Evolutionary conservation across 495 filamentous ascomycete genomes (phyloP), one percentile per base, ranked within the genome.

Genomic region (Tuber calosporum): DNA sequence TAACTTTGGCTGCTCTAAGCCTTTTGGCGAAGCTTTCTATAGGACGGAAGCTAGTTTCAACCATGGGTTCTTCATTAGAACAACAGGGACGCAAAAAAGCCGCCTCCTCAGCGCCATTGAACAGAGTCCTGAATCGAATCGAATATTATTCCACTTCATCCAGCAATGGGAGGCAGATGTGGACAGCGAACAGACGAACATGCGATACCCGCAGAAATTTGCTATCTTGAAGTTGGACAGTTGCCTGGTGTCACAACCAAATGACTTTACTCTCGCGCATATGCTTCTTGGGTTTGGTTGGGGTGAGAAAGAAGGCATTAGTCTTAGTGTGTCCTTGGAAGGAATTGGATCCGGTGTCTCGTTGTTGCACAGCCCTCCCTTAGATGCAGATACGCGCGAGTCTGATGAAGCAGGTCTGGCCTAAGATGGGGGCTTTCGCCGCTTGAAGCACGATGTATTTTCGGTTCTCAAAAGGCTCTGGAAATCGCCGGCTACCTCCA

Each of bases 221-320:
- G 87, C 88, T 72, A 88, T 97, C 39, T 86, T 98, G 15, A 89
- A 90, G 58, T 92, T 97, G 74, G 90, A 92, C 79, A 88, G 87
- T 75, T 93, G 91, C 81, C 83, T 99, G 13, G 86, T 85, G 58
- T 87, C 89, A 26, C 87, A 89, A 39, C 88, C 90, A 38, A 87
- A 90, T 77, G 83, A 86, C 67, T 93, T 94, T 6, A 94, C 89
- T 22, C 88, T 98, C 67, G 94, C 94, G 4, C 95, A 99, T 82
- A 85, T 95, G 66, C 83, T 99, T 30, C 90, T 99, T 36, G 95
- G 95, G 0, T 97, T 99, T 80, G 85, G 86, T 41, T 94, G 92
- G 78, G 86, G 87, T 62, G 74, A 77, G 58, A 72, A 75, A 40
- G 79, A 75, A 22, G 79, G 79, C 13, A 81, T 81, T 42, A 68